Base-by-base conservation (phyloP, 805 yeast species). In the Pichia exigua region DNA sequence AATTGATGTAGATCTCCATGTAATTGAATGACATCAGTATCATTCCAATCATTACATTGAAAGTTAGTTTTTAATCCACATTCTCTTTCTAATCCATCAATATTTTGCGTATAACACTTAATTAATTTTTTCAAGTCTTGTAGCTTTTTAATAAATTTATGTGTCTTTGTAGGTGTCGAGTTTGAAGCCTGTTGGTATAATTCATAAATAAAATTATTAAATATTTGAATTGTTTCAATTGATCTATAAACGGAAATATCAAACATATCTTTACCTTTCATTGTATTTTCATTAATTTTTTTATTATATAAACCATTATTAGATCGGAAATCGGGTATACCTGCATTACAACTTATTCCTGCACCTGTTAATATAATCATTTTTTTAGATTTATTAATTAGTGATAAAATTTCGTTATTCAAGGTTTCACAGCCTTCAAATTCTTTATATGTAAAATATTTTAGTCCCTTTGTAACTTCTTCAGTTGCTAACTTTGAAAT, bases 261-360 rank as follows among this genome's bases (percentile, higher is more conserved):
- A 66, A 92, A 92, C 60, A 92, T 76, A 56, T 92, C 99, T 61
- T 88, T 87, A 6, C 98, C 98, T 59, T 82, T 84, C n/a, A 62
- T 62, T 42, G 74, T 75, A 1, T 91, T 85, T 58, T 79, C 77
- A 56, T 78, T 78, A 87, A 68, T 82, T 12, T 42, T 50, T 28
- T 53, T 53, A 54, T 85, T 82, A 69, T 92, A 91, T 11, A 91
- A 74, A 2, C 98, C 98, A 58, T 85, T 79, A 11, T 82, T 72
- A 4, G 95, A 86, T 51, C 98, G 75, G 65, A 91, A 91, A 65
- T 92, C 98, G 2, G 99, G 99, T 45, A 92, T 94, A 0, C 99
- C 98, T 1, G 98, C 97, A 64, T 87, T 88, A 65, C 97, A 89
- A 17, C 97, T 88, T 53, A 92, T 89, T 0, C 99, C 99, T 2